These are phyloP conservation scores for Xylaria sp. DNA, from an alignment of 2,329 filamentous ascomycete genomes.

Conservation along the genomic window DNA sequence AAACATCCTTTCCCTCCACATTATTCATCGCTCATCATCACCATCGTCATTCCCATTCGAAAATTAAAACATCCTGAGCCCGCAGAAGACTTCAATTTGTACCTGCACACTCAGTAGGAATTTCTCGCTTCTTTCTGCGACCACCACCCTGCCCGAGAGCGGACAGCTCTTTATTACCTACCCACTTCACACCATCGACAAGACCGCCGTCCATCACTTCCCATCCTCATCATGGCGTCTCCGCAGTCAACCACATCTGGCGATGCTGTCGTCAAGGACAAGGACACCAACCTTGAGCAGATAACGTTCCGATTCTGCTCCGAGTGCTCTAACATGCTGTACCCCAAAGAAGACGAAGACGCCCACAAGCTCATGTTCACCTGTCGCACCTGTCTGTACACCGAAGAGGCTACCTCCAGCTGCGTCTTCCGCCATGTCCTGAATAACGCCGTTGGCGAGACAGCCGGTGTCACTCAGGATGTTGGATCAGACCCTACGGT, in stretches of 20 bases:
- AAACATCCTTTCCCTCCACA: background rate
- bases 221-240: constrained; percentile 46
- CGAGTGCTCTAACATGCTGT: constrained; percentile 98
- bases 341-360: constrained; percentile 87
- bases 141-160: background rate
- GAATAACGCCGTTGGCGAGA: constrained; percentile 86
- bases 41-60: background rate
- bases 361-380: constrained; percentile 86
- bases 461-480: constrained; percentile 94
- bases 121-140: background rate
- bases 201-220: constrained; percentile 3
- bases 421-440: constrained; percentile 96
- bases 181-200: constrained; percentile 3
- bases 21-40: background rate
- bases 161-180: constrained; percentile 1
- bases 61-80: background rate
- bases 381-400: constrained; percentile 91
- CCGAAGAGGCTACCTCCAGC: constrained; percentile 76
- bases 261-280: constrained; percentile 39
- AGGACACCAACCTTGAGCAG: constrained; percentile 54
- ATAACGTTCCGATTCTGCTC: constrained; percentile 97
- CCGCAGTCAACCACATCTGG: constrained; percentile 48
- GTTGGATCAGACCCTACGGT: constrained; percentile 98
- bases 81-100: too few species aligned
- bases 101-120: background rate